A percentile compares a stretch with the other conserved stretches of the same genome.
Conservation (phyloP, 1,139 yeast species). For the Diutina ranongensis region DNA sequence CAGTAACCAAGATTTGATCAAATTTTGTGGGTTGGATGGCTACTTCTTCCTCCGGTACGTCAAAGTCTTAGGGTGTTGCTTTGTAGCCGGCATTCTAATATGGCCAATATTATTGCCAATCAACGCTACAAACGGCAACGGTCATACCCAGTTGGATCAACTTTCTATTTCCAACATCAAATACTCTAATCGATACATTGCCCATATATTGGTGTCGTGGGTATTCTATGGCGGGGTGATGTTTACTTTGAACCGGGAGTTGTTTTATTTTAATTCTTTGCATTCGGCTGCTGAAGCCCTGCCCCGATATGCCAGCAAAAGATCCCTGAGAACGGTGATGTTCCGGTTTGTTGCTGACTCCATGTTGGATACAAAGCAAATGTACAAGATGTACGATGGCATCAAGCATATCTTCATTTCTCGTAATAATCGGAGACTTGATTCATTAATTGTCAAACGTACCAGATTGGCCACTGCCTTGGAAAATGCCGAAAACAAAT, state of each 20-base stretch:
- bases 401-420: constrained; percentile 66
- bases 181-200: constrained; percentile 55
- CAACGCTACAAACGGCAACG: constrained; percentile 50
- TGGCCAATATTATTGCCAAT: constrained; percentile 55
- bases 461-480: constrained; percentile 47
- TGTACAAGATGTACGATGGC: constrained; percentile 54
- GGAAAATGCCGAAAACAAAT: constrained; percentile 58
- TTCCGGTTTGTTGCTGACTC: constrained; percentile 72
- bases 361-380: constrained; percentile 50
- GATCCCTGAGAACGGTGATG: constrained; percentile 70
- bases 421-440: constrained; percentile 52
- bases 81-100: constrained; percentile 28
- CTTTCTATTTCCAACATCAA: constrained; percentile 66
- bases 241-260: constrained; percentile 69
- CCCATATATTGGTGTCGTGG: constrained; percentile 81
- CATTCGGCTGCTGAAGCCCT: constrained; percentile 75
- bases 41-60: constrained; percentile 55
- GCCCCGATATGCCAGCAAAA: constrained; percentile 62
- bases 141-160: constrained; percentile 56
- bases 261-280: constrained; percentile 66
- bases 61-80: constrained; percentile 29
- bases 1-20: constrained; percentile 54
- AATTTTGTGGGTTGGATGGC: constrained; percentile 70
- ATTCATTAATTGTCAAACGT: constrained; percentile 48
- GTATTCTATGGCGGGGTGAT: constrained; percentile 58